Conservation (phyloP, 805 yeast species). For the Yarrowia sp. region DNA sequence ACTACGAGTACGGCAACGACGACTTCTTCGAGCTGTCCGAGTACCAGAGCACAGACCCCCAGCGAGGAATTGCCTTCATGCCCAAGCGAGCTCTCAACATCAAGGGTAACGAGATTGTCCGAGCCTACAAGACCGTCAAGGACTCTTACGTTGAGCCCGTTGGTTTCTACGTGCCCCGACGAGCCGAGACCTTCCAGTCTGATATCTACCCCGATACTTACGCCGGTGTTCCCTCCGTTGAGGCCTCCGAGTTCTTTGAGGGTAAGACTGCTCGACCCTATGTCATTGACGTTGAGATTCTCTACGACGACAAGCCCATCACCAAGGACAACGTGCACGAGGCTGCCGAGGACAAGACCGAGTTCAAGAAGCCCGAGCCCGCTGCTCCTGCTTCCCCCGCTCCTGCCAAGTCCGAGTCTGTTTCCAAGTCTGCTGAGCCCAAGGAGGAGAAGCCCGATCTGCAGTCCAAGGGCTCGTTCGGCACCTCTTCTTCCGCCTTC, state of each 20-base stretch:
- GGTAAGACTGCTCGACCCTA: conserved; percentile 83
- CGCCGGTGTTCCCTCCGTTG: conserved; percentile 70
- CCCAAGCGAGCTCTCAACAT: conserved; percentile 81
- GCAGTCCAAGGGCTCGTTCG: conserved; percentile 30
- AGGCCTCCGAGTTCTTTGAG: conserved; percentile 72
- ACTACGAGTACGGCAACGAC: conserved; percentile 85
- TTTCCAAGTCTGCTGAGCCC: conserved; percentile 33
- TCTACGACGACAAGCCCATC: conserved; percentile 74
- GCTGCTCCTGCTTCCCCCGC: conserved; percentile 36
- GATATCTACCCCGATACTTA: conserved; percentile 94
- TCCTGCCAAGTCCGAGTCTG: conserved; percentile 35
- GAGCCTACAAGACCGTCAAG: conserved; percentile 80
- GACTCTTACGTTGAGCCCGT: conserved; percentile 86
- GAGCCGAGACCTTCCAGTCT: conserved; percentile 86
- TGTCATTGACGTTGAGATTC: conserved; percentile 66
- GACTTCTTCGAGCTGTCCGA: conserved; percentile 83
- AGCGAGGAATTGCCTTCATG: conserved; percentile 89
- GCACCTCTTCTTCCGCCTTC: conserved; percentile 19
- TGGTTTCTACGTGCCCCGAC: conserved; percentile 90
- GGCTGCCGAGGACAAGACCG: conserved; percentile 29
- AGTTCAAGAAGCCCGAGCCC: conserved; percentile 31
- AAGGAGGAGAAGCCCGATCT: conserved; percentile 32
- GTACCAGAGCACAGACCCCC: conserved; percentile 84
- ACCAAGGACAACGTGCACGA: conserved; percentile 37
- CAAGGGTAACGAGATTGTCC: conserved; percentile 78